Evolutionary conservation across 495 filamentous ascomycete species (phyloP).

Genomic region (Halenospora varia): DNA sequence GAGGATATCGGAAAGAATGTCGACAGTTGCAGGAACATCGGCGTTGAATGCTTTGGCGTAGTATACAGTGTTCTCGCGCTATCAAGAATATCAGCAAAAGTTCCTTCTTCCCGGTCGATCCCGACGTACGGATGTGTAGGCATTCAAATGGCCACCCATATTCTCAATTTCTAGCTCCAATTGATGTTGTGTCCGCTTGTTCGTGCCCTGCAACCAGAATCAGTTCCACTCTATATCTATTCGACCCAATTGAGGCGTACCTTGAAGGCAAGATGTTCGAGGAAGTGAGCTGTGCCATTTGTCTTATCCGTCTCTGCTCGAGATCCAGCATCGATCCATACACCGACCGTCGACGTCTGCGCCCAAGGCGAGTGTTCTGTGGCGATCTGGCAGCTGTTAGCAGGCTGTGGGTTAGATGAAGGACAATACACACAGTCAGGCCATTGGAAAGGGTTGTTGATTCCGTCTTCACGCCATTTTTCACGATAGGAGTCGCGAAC

Average conservation of each 20-base stretch:
- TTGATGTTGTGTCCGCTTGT: conserved; percentile 89
- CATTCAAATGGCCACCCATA: conserved; percentile 98
- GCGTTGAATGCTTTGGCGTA: conserved; percentile 98
- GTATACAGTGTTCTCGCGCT: conserved; percentile 99
- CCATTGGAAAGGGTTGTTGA: conserved; percentile 96
- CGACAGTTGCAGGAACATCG: conserved; percentile 91
- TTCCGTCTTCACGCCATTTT: conserved; percentile 73
- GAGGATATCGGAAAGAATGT: conserved; percentile 98
- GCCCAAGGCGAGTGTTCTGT: conserved; percentile 98
- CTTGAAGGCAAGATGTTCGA: conserved; percentile 99
- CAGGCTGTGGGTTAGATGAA: conserved; percentile 1
- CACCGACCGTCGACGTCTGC: conserved; percentile 96
- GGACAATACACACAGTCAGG: conserved; percentile 69
- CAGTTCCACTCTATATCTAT: conserved; percentile 13
- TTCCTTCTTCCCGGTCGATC: background rate
- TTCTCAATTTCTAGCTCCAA: conserved; percentile 99
- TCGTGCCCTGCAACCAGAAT: conserved; percentile 61
- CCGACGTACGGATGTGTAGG: conserved; percentile 91
- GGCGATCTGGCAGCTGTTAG: conserved; percentile 63
- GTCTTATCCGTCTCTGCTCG: conserved; percentile 97
- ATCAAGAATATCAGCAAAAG: conserved; percentile 17
- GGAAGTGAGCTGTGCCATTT: conserved; percentile 98
- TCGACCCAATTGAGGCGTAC: conserved; percentile 40
- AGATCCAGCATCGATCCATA: conserved; percentile 99
- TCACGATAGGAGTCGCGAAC: conserved; percentile 75